These are phyloP conservation scores for Nicotiana tabacum DNA, from an alignment of 257 asterid genomes.

Conservation along the genomic window DNA sequence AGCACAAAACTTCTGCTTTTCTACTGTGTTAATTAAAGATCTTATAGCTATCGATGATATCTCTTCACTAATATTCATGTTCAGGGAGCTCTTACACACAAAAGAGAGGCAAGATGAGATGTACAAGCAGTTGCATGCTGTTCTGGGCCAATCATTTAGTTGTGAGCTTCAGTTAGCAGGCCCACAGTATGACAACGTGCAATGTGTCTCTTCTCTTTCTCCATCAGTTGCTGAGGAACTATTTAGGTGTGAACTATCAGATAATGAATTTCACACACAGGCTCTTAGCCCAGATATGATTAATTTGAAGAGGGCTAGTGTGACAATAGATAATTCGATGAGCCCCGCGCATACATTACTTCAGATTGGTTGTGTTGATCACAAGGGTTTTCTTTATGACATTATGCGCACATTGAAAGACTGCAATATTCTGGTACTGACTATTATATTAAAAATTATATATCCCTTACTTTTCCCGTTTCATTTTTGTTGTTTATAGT, in stretches of 20 bases:
- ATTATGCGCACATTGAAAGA: slow-evolving; percentile 73
- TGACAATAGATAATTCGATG: slow-evolving; percentile 61
- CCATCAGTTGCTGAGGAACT: slow-evolving; percentile 55
- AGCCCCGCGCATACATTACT: slow-evolving; percentile 84
- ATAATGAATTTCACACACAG: slow-evolving; percentile 52
- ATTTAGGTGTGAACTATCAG: slow-evolving; percentile 53
- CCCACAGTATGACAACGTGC: slow-evolving; percentile 39
- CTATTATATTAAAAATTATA: background rate
- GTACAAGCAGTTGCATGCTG: slow-evolving; percentile 40
- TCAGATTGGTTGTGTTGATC: slow-evolving; percentile 74
- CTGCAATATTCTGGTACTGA: slow-evolving; percentile 52
- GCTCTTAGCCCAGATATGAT: slow-evolving; percentile 56
- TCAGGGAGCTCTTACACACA: slow-evolving; percentile 65
- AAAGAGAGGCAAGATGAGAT: slow-evolving; percentile 59
- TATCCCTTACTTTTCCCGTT: background rate
- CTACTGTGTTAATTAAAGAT: background rate
- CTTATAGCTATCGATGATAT: background rate
- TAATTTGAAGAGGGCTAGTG: slow-evolving; percentile 53
- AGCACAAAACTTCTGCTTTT: background rate
- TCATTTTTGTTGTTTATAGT: background rate
- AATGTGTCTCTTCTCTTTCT: slow-evolving; percentile 43
- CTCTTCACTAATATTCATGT: slow-evolving; percentile 11
- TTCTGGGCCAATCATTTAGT: slow-evolving; percentile 67
- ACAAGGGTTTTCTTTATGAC: slow-evolving; percentile 84
- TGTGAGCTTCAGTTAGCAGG: slow-evolving; percentile 76